These are phyloP conservation scores for Leishmania mexicana DNA, from an alignment of 208 protist genomes.

Conservation along the genomic window DNA sequence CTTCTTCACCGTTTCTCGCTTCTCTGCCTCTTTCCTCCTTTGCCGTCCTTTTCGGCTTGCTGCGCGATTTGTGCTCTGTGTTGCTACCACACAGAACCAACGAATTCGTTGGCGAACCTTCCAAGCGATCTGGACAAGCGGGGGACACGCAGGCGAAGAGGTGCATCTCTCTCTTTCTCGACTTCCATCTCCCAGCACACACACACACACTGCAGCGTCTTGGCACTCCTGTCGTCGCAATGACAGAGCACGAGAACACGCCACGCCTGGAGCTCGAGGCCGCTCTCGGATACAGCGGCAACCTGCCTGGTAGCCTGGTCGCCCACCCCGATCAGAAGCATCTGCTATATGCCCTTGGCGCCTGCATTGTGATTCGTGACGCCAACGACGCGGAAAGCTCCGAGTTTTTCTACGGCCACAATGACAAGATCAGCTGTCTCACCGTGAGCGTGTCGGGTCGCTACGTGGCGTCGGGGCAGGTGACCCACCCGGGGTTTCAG, in stretches of 20 bases:
- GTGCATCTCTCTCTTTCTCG: not conserved
- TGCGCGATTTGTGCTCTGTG: not conserved
- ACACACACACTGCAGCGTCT: not conserved
- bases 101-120: not conserved
- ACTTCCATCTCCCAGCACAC: not conserved
- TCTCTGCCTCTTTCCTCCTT: not conserved
- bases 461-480: constrained; percentile 95
- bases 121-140: not conserved
- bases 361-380: constrained; percentile 93
- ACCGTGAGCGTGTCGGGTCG: constrained; percentile 88
- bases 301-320: constrained; percentile 82
- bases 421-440: constrained; percentile 94
- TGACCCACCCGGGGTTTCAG: constrained; percentile 95
- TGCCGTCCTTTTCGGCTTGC: not conserved
- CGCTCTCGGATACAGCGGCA: constrained; percentile 86
- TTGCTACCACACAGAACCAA: not conserved
- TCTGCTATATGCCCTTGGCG: constrained; percentile 93
- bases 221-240: constrained; percentile 6
- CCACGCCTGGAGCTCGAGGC: constrained; percentile 77
- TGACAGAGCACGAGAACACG: constrained; percentile 69
- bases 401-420: constrained; percentile 95
- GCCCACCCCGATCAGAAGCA: constrained; percentile 91
- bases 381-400: constrained; percentile 71
- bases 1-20: not conserved
- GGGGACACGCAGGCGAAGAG: not conserved